Evolutionary conservation across 129 eudicot genomes (phyloP).

Genomic region (Saposhnikovia divaricata): DNA sequence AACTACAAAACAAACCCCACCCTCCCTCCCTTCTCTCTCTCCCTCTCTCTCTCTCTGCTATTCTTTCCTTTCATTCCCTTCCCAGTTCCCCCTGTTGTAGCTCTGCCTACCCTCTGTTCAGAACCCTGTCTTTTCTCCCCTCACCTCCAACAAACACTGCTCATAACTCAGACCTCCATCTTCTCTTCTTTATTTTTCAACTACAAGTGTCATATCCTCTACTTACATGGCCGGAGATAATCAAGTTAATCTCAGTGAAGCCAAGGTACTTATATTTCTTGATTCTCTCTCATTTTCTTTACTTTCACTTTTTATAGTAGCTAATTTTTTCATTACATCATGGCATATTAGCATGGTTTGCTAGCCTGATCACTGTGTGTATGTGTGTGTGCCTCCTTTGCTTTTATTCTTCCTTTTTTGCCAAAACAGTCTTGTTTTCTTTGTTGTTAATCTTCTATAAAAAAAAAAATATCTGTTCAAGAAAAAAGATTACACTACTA

Average conservation of each 20-base stretch:
- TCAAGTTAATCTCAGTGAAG: slow-evolving; percentile 14
- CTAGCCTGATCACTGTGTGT: neutral
- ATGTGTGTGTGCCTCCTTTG: no score
- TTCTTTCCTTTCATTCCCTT: neutral
- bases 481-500: no score
- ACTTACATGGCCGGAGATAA: slow-evolving; percentile 18
- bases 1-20: neutral
- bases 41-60: neutral
- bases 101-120: neutral
- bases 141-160: no score
- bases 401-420: no score
- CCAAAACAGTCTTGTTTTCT: neutral
- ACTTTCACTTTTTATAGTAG: no score
- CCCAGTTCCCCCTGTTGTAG: neutral
- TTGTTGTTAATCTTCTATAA: no score
- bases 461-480: no score
- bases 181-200: neutral
- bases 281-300: no score
- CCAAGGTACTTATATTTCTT: neutral
- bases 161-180: no score
- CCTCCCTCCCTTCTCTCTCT: no score
- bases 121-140: neutral
- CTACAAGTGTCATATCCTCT: neutral
- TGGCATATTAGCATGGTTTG: neutral
- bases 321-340: no score